phyloP scores from a whole-genome alignment of 1,284 basidiomycete genomes.

The Thecaphora thlaspeos region DNA sequence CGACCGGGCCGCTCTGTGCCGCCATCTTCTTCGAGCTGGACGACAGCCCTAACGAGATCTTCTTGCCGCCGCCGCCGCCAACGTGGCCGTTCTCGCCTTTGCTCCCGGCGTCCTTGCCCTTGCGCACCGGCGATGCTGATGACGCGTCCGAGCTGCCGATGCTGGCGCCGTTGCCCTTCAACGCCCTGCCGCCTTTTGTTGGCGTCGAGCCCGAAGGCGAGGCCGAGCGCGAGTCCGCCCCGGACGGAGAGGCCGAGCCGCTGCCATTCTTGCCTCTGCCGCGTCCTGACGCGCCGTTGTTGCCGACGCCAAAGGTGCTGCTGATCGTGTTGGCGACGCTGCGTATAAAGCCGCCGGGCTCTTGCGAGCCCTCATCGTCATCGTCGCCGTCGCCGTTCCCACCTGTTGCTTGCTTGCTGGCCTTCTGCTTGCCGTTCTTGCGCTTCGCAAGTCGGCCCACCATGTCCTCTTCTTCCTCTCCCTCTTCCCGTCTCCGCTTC shows the following conservation, averaged over 20 bases:
- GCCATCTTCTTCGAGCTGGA: slow-evolving; percentile 34
- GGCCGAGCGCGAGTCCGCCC: slow-evolving; percentile 1
- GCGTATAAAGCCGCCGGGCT: slow-evolving; percentile 30
- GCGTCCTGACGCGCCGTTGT: background rate
- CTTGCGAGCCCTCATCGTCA: slow-evolving; percentile 3
- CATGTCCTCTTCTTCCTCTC: slow-evolving; percentile 31
- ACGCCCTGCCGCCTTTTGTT: slow-evolving; percentile 4
- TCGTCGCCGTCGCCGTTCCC: slow-evolving; percentile 7
- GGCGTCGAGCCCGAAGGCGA: slow-evolving; percentile 15
- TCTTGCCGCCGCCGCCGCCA: slow-evolving; percentile 11
- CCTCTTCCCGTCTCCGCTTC: slow-evolving; percentile 57
- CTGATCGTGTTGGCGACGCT: slow-evolving; percentile 30
- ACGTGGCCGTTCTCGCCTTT: background rate
- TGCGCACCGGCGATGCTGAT: background rate
- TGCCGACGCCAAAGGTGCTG: slow-evolving; percentile 17
- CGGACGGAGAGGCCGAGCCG: too few relatives aligned
- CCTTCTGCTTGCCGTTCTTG: slow-evolving; percentile 21
- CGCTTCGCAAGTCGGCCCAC: slow-evolving; percentile 31
- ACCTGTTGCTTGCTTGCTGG: slow-evolving; percentile 18
- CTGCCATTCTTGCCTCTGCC: slow-evolving; percentile 8
- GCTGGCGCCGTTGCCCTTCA: slow-evolving; percentile 12
- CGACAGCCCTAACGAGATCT: slow-evolving; percentile 34
- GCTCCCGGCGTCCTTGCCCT: background rate
- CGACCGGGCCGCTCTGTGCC: slow-evolving; percentile 13
- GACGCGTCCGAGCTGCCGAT: slow-evolving; percentile 1